phyloP scores from a whole-genome alignment of 805 yeast genomes.

The Candida pseudofarinosa region DNA sequence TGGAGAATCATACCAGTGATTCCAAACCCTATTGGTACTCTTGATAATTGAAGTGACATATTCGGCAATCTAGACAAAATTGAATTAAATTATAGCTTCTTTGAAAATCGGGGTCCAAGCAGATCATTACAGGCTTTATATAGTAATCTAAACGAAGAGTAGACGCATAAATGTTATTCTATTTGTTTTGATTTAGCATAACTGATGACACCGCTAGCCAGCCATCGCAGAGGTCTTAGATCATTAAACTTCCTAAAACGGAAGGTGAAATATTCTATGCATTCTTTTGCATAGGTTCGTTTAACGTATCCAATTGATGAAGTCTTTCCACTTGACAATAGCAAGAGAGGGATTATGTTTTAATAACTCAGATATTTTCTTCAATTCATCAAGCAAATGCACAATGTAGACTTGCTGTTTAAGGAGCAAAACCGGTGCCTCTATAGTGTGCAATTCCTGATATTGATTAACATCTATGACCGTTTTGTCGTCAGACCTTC shows the following conservation, averaged over 20 bases:
- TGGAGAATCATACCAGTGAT: background rate
- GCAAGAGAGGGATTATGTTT: constrained; percentile 8
- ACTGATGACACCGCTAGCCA: background rate
- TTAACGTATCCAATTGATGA: constrained; percentile 5
- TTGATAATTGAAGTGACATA: background rate
- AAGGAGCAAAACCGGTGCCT: background rate
- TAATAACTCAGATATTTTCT: constrained; percentile 5
- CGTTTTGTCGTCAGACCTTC: background rate
- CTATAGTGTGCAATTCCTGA: background rate
- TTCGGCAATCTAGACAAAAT: background rate
- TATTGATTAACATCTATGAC: background rate
- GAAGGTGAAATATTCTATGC: constrained; percentile 6
- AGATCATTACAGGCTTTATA: background rate
- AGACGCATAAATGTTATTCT: no score
- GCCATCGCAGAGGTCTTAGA: background rate
- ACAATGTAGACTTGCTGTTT: constrained; percentile 7
- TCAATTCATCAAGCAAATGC: constrained; percentile 9
- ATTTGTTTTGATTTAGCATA: background rate
- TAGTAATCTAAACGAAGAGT: background rate
- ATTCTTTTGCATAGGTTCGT: background rate
- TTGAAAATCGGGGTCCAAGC: background rate
- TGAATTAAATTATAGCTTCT: background rate
- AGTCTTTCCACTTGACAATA: constrained; percentile 8
- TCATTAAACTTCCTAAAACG: constrained; percentile 11
- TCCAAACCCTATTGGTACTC: background rate